Percentiles rank a stretch among this genome's conserved stretches.
Evolutionary conservation across 441 rosid species (phyloP).

Genomic region (Kokia cookei): DNA sequence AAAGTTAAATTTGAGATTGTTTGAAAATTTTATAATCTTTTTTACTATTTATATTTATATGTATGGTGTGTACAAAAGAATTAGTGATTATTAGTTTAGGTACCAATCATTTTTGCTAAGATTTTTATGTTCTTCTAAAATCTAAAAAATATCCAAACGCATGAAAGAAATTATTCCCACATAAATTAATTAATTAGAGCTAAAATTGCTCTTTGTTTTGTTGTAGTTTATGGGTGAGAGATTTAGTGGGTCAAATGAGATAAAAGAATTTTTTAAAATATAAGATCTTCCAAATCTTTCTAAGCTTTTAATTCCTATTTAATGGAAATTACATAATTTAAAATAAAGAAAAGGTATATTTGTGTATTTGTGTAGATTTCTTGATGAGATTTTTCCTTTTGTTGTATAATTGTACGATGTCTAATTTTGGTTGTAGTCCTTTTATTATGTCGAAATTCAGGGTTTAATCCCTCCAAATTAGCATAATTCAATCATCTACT

Average conservation of each 20-base stretch:
- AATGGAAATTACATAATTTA: neutral
- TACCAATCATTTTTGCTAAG: conserved; percentile 29
- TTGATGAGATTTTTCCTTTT: conserved; percentile 25
- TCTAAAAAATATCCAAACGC: conserved; percentile 26
- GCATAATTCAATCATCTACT: too few relatives aligned
- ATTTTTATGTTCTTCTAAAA: conserved; percentile 23
- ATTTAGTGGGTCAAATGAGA: conserved; percentile 22
- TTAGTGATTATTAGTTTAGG: conserved; percentile 7
- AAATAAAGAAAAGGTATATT: neutral
- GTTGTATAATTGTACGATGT: conserved; percentile 2
- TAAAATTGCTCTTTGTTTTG: neutral
- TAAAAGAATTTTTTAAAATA: neutral
- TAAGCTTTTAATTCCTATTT: conserved; percentile 27
- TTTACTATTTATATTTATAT: too few relatives aligned
- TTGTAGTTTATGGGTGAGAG: conserved; percentile 1
- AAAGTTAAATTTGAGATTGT: too few relatives aligned
- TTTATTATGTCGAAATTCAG: too few relatives aligned
- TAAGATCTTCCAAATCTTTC: conserved; percentile 46
- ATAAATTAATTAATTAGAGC: conserved; percentile 3
- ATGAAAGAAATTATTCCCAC: conserved; percentile 29
- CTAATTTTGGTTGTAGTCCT: too few relatives aligned
- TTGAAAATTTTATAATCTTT: too few relatives aligned
- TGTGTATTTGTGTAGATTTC: conserved; percentile 21
- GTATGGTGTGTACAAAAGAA: neutral
- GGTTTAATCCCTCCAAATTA: too few relatives aligned